These are phyloP conservation scores for Phalaenopsis equestris DNA, from an alignment of 106 monocot species.

Conservation along the genomic window DNA sequence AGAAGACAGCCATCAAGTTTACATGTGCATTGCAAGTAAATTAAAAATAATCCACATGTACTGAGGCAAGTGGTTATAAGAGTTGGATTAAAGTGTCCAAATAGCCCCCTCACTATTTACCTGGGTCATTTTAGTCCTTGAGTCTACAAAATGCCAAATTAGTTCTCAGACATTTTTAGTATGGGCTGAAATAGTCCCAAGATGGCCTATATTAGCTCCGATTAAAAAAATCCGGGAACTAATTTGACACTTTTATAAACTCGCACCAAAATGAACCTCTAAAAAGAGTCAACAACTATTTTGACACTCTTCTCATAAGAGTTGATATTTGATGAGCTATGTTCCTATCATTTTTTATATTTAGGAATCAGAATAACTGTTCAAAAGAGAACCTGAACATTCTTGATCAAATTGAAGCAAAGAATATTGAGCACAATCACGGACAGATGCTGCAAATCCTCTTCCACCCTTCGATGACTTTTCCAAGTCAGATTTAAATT, in stretches of 20 bases:
- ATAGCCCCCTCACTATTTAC: no score
- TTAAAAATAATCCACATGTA: background rate
- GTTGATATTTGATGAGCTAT: background rate
- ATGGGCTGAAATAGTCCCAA: no score
- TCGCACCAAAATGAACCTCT: no score
- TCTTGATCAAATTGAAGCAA: conserved; percentile 45
- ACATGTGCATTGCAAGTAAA: background rate
- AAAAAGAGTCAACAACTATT: no score
- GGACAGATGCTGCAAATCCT: conserved; percentile 47
- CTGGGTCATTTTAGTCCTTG: no score
- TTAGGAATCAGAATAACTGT: background rate
- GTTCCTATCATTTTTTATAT: background rate
- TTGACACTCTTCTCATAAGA: background rate
- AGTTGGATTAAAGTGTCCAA: no score
- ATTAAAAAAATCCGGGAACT: no score
- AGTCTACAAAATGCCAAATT: no score
- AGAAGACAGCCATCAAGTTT: background rate
- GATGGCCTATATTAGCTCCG: no score
- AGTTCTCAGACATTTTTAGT: no score
- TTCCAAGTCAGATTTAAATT: conserved; percentile 38
- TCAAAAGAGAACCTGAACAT: conserved; percentile 30
- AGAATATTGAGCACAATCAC: conserved; percentile 16
- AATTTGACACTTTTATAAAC: no score
- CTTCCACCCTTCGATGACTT: conserved; percentile 27
- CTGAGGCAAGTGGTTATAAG: background rate